Conservation (phyloP, 768 basidiomycete genomes). For the Amanita subjunquillea region DNA sequence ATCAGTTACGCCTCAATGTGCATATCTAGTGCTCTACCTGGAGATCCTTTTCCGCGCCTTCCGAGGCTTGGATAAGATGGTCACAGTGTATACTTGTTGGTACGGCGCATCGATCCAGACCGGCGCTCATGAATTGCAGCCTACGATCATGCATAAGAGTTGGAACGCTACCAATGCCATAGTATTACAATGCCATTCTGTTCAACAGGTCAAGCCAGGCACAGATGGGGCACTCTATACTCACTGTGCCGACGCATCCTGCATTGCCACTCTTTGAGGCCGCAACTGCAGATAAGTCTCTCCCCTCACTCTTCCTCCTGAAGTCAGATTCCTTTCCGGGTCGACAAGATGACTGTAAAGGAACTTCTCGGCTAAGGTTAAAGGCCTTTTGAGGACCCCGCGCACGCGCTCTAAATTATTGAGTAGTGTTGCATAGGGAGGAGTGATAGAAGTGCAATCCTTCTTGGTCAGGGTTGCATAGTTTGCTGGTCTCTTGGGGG, state of each 20-base stretch:
- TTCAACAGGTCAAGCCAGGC: constrained; percentile 5
- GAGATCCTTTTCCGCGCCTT: constrained; percentile 80
- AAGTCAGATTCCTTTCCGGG: constrained; percentile 58
- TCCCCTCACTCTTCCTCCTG: constrained; percentile 66
- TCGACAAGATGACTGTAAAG: constrained; percentile 87
- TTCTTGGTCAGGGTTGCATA: constrained; percentile 27
- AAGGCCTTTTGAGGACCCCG: constrained; percentile 59
- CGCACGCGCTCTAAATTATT: constrained; percentile 64
- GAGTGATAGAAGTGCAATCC: constrained; percentile 58
- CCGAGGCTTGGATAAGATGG: constrained; percentile 90
- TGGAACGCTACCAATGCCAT: background rate
- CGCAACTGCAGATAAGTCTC: constrained; percentile 83
- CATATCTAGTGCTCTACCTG: constrained; percentile 34
- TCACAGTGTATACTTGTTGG: constrained; percentile 95
- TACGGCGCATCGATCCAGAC: constrained; percentile 73
- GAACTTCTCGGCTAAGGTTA: constrained; percentile 97
- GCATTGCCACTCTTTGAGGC: constrained; percentile 96
- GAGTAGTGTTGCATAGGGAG: constrained; percentile 69
- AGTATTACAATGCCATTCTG: constrained; percentile 75
- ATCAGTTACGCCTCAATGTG: background rate
- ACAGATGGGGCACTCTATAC: constrained; percentile 18
- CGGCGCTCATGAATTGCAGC: constrained; percentile 97
- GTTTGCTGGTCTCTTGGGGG: constrained; percentile 24
- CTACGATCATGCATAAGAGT: constrained; percentile 23
- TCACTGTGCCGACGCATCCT: constrained; percentile 87